Base-by-base conservation (phyloP, 805 yeast genomes). In the Sugiyamaella boreocaroliniensis region DNA sequence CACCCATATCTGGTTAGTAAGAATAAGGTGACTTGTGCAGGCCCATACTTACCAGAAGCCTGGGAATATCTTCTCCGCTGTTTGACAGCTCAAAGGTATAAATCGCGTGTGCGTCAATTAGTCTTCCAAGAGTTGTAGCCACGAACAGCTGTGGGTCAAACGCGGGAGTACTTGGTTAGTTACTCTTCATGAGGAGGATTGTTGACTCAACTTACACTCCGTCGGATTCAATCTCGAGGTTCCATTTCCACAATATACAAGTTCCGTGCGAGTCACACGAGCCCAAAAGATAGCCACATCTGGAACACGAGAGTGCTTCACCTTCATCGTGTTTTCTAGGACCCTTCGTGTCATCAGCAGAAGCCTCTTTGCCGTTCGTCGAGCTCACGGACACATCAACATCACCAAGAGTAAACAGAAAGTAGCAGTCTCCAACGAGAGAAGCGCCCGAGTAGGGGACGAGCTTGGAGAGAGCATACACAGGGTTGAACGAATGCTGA, bases 371-470 rank as follows among this genome's bases (percentile, higher is more conserved):
- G 34, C 32, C 32, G 12, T 29, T 26, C 19, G 26, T 22, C 6
- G 26, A 22, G 26, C 26, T 22, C 37, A 32, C 37, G 37, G 37
- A 32, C 3, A 56, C 41, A 19, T 54, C 52, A 20, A 59, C 59
- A 48, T 76, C 58, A 3, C 37, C 45, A 7, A 34, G 34, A 45
- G 75, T 68, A 2, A 78, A 50, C 2, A 78, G 62, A 20, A 85
- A 58, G 60, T 85, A 86, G 50, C 77, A 76, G 3, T 76, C 69
- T 0, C 90, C 90, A 4, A 82, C 74, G 2, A 82, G 69, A 4
- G 82, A 62, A 1, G 54, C 48, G 65, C 29, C 68, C 64, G 0
- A 60, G 54, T 4, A 63, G 49, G 2, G 92, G 86, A 20, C 53
- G 61, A 58, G 65, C 51, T 37, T 59, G 42, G 55, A 55, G 22